These are phyloP conservation scores for Yamadazyma diospyri DNA, from an alignment of 1,139 yeast genomes.

Conservation along the genomic window DNA sequence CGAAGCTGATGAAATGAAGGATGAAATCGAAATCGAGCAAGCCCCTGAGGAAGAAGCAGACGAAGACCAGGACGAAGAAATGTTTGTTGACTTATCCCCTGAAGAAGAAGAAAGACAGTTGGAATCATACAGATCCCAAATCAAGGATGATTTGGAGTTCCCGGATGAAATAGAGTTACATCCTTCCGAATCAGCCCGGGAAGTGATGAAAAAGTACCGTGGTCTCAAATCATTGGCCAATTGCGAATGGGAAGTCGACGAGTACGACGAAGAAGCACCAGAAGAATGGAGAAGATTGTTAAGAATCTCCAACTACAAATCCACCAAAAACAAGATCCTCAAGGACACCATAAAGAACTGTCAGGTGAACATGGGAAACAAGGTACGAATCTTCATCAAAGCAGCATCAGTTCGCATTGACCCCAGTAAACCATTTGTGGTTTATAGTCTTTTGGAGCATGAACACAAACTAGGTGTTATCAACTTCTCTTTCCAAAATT, in stretches of 20 bases:
- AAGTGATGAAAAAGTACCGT: conserved; percentile 71
- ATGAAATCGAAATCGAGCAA: conserved; percentile 22
- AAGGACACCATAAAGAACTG: conserved; percentile 61
- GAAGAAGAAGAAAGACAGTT: conserved; percentile 85
- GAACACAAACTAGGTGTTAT: conserved; percentile 85
- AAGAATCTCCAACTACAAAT: conserved; percentile 73
- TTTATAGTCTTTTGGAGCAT: conserved; percentile 75
- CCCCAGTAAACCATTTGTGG: conserved; percentile 44
- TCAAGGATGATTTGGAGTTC: conserved; percentile 83
- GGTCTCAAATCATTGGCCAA: conserved; percentile 81
- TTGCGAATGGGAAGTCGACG: conserved; percentile 87
- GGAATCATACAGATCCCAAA: conserved; percentile 62
- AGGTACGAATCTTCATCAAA: conserved; percentile 55
- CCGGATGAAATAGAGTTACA: conserved; percentile 91
- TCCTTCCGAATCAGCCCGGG: conserved; percentile 73
- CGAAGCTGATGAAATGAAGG: conserved; percentile 18
- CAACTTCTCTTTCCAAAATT: conserved; percentile 76
- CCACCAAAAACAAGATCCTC: conserved; percentile 65
- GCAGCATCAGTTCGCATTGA: conserved; percentile 50
- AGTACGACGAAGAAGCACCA: conserved; percentile 73
- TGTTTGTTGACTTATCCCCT: conserved; percentile 69
- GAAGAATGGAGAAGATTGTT: conserved; percentile 72
- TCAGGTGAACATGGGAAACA: conserved; percentile 64
- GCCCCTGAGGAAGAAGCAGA: conserved; percentile 31
- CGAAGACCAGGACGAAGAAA: conserved; percentile 47